Conservation (phyloP, 1,284 basidiomycete species). For the Ustilago sp. region DNA sequence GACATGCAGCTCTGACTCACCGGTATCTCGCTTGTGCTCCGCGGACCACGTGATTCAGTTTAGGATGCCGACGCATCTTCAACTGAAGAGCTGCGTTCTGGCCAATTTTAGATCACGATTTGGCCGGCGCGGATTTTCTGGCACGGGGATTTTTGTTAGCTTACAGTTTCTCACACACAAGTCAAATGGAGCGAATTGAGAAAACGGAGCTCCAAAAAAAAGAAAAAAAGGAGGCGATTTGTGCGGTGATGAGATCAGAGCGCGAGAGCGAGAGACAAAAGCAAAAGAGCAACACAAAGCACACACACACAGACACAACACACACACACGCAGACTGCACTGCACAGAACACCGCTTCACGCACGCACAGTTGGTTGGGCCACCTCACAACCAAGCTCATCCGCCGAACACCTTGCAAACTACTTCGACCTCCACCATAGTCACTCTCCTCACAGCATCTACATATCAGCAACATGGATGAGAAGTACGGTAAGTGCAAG, state of each 20-base stretch:
- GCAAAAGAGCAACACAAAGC: slow-evolving; percentile 1
- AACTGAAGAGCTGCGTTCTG: slow-evolving; percentile 1
- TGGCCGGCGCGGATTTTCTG: neutral
- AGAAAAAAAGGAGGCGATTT: slow-evolving; percentile 3
- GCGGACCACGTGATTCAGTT: too few relatives aligned
- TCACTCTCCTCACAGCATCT: neutral
- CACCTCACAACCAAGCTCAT: neutral
- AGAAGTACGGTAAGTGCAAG: slow-evolving; percentile 59
- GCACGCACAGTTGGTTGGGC: neutral
- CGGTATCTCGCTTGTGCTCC: too few relatives aligned
- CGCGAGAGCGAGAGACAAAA: neutral
- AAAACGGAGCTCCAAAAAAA: neutral
- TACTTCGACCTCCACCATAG: slow-evolving; percentile 2
- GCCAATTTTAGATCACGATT: neutral
- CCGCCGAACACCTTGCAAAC: neutral
- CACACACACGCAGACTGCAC: neutral
- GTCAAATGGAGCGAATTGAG: neutral
- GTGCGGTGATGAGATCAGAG: slow-evolving; percentile 3
- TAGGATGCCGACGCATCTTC: too few relatives aligned
- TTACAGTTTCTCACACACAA: neutral
- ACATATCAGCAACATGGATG: slow-evolving; percentile 54
- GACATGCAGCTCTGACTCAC: too few relatives aligned
- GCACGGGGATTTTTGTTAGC: neutral
- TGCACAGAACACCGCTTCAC: slow-evolving; percentile 1
- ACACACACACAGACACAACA: slow-evolving; percentile 2